Percentiles rank a stretch among this genome's conserved stretches.
phyloP scores from a whole-genome alignment of 306 rosid genomes.

The Cucurbita moschata region DNA sequence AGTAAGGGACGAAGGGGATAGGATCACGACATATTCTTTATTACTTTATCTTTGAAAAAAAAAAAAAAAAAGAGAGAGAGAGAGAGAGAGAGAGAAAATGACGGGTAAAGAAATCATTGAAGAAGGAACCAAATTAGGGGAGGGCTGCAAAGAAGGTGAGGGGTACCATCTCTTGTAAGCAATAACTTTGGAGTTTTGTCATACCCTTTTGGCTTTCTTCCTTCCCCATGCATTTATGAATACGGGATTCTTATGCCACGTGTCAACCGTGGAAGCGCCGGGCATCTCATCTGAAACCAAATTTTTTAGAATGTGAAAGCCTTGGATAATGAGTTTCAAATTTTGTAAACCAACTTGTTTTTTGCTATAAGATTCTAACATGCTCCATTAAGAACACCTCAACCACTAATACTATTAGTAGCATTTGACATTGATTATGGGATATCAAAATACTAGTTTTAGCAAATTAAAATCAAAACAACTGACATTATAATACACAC shows the following conservation, averaged over 20 bases:
- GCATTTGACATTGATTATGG: not conserved
- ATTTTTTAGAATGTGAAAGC: not conserved
- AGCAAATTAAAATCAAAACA: too few species aligned
- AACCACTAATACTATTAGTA: not conserved
- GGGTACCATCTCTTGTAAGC: not conserved
- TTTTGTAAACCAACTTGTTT: not conserved
- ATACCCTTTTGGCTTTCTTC: not conserved
- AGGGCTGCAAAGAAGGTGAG: not conserved
- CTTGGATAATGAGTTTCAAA: not conserved
- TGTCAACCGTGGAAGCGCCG: not conserved
- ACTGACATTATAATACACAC: too few species aligned
- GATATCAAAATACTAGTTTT: not conserved
- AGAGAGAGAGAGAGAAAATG: not conserved
- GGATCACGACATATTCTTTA: not conserved
- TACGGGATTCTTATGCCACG: not conserved
- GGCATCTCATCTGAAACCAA: not conserved
- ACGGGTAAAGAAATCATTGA: not conserved
- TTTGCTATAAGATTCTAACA: not conserved
- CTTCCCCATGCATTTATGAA: not conserved
- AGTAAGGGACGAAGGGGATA: not conserved
- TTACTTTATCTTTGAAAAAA: not conserved
- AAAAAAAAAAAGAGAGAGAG: too few species aligned
- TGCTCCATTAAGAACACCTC: not conserved
- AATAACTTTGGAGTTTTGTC: conserved; percentile 2
- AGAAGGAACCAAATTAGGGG: not conserved